Evolutionary conservation across 2,329 filamentous ascomycete genomes (phyloP), one percentile per base, ranked within the genome.

Genomic region (Curvularia lunata): DNA sequence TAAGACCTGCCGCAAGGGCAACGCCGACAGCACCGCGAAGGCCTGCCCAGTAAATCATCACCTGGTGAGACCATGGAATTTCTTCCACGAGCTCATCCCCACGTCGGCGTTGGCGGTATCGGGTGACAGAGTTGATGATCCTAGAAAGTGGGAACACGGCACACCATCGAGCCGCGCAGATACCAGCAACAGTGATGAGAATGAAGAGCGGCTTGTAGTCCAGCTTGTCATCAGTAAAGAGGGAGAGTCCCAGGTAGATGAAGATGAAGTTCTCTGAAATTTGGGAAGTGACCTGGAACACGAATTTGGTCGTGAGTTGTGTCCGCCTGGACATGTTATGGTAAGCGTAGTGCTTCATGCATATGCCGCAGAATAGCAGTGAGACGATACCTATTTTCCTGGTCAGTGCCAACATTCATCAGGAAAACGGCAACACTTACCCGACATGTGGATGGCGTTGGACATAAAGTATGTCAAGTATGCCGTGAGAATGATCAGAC

Each of bases 11-110:
- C 30, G 95, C 95, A 46, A 99, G 83, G 1, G 95, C 95, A 34
- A 99, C 95, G 56, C 95, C 95, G 67, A 99, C 95, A 46, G 95
- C 95, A 69, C 95, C 95, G 62, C 95, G 91, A 28, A 99, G 84
- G 25, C 95, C 95, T 16, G 95, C 95, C 95, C 95, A 99, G 80
- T 96, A 99, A n/a, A 99, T 86, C 95, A 99, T 98, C n/a, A 91
- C 92, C 78, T 98, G 95, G 78, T 98, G 97, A 67, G 91, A 92
- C 73, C 92, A 96, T 0, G 95, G 95, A 34, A 99, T 81, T 76
- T 98, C 95, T 16, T 87, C 86, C 5, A 89, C 86, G 56, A 96
- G 90, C 55, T 83, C 84, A 4, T 63, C 59, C 23, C 92, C 92
- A 52, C 88, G 85, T 48, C 91, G 87, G 48, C 86, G 85, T 16